A percentile compares a stretch with the other conserved stretches of the same genome.
Conservation (phyloP, 2,329 filamentous ascomycete species). For the Penicillium crustosum region DNA sequence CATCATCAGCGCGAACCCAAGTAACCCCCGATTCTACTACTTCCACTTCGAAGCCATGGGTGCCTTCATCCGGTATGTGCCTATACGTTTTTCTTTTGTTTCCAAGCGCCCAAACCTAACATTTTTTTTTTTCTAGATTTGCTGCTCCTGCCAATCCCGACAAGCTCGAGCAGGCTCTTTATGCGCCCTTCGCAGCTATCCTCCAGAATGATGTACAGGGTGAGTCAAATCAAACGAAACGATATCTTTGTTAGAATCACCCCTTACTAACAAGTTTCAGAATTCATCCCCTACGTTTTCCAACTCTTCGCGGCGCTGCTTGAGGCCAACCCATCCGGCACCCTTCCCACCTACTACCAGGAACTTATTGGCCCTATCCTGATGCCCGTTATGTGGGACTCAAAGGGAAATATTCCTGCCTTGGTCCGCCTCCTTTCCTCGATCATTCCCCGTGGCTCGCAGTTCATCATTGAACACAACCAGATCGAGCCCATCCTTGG, state of each 20-base stretch:
- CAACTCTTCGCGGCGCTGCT: conserved; percentile 90
- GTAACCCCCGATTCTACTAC: conserved; percentile 97
- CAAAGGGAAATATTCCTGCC: conserved; percentile 87
- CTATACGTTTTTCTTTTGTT: neutral
- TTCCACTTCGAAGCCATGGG: conserved; percentile 96
- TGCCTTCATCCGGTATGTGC: conserved; percentile 69
- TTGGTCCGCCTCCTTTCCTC: conserved; percentile 80
- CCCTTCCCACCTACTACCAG: conserved; percentile 78
- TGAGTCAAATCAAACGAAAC: conserved; percentile 37
- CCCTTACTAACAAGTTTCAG: conserved; percentile 49
- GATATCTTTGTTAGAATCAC: neutral
- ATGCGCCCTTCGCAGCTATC: conserved; percentile 77
- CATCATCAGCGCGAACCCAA: conserved; percentile 90
- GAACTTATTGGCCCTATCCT: conserved; percentile 75
- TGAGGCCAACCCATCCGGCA: conserved; percentile 77
- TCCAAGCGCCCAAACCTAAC: conserved; percentile 10
- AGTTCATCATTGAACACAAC: conserved; percentile 71
- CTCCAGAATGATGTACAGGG: conserved; percentile 78
- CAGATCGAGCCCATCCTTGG: conserved; percentile 87
- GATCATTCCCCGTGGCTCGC: conserved; percentile 74
- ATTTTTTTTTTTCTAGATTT: conserved; percentile 47
- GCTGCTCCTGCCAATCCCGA: conserved; percentile 67
- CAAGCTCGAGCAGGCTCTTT: conserved; percentile 76
- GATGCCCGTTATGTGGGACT: conserved; percentile 82
- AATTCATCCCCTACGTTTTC: conserved; percentile 96